phyloP scores from a whole-genome alignment of 2,329 filamentous ascomycete species.

The Ascochyta viciae-villosae region DNA sequence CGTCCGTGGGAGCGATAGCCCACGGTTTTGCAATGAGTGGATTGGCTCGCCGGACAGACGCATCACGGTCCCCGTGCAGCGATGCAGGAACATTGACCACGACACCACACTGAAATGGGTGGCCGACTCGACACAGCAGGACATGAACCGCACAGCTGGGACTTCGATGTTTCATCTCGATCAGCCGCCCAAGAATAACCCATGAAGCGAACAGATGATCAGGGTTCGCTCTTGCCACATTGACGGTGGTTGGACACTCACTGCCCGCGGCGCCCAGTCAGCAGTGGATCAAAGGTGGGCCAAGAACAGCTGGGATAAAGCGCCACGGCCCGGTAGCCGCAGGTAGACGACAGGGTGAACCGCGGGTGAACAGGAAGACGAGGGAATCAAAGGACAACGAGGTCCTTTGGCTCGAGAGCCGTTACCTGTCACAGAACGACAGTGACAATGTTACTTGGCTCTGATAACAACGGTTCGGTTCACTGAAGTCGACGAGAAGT shows the following conservation, averaged over 20 bases:
- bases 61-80: slow-evolving; percentile 48
- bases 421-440: slow-evolving; percentile 47
- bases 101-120: slow-evolving; percentile 44
- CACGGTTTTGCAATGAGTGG: slow-evolving; percentile 26
- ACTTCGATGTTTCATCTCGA: slow-evolving; percentile 50
- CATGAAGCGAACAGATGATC: slow-evolving; percentile 48
- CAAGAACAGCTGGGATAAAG: slow-evolving; percentile 32
- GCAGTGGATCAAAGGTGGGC: slow-evolving; percentile 29
- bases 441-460: slow-evolving; percentile 26
- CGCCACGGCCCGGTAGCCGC: slow-evolving; percentile 46
- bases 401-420: slow-evolving; percentile 28
- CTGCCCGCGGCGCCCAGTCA: slow-evolving; percentile 38
- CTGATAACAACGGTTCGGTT: slow-evolving; percentile 17
- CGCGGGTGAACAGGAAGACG: slow-evolving; percentile 27
- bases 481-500: slow-evolving; percentile 17
- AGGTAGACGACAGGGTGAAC: slow-evolving; percentile 35
- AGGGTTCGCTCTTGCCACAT: slow-evolving; percentile 39
- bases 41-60: slow-evolving; percentile 42
- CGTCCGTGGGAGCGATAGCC: slow-evolving; percentile 30
- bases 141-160: slow-evolving; percentile 39
- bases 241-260: slow-evolving; percentile 33
- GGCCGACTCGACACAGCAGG: slow-evolving; percentile 48
- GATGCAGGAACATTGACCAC: slow-evolving; percentile 53
- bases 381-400: slow-evolving; percentile 23
- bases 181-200: slow-evolving; percentile 46